Base-by-base conservation (phyloP, 306 rosid species). In the Begonia peltatifolia region DNA sequence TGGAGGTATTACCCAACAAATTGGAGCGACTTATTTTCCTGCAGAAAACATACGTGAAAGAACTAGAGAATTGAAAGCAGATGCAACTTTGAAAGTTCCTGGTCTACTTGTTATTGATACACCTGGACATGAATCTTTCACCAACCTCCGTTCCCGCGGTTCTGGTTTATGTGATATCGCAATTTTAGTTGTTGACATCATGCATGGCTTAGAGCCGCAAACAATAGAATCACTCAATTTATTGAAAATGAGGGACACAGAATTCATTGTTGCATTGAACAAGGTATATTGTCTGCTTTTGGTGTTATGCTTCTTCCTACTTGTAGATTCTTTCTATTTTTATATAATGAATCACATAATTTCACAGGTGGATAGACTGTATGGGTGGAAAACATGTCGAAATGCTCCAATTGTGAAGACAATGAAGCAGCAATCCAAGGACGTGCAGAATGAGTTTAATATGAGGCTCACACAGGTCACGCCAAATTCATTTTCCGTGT, bases 1-100 rank as follows among this genome's bases (percentile, higher is more conserved):
- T 13, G 96, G 96, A 46, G 99, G 99, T 51, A 90, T 90, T 67
- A 86, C 99, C 14, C 95, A 90, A 65, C 99, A 90, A 74, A 90
- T 90, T 71, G 99, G 99, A 16, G 99, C 95, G 10, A 90, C 99
- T 14, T 86, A 83, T 74, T 86, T 90, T 67, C 95, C 95, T 59
- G 94, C 96, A 6, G 86, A 72, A 63, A 90, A 86, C 64, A 90
- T 90, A 30, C 93, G 96, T 38, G 96, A 90, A 17, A 81, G 99
- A 71, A 90, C 99, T 2, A 90, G 74, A 67, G 96, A 90, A 56
- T 66, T 90, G 63, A 90, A 90, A 77, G 94, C 96, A 59, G 94
- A 90, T 79, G 99, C 99, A 2, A 90, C 66, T 62, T 79, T 90
- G 64, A 83, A 83, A 70, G 96, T 90, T 62, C 94, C 94, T 1